Evolutionary conservation across 805 yeast species (phyloP).

Genomic region (Ogataea henricii): DNA sequence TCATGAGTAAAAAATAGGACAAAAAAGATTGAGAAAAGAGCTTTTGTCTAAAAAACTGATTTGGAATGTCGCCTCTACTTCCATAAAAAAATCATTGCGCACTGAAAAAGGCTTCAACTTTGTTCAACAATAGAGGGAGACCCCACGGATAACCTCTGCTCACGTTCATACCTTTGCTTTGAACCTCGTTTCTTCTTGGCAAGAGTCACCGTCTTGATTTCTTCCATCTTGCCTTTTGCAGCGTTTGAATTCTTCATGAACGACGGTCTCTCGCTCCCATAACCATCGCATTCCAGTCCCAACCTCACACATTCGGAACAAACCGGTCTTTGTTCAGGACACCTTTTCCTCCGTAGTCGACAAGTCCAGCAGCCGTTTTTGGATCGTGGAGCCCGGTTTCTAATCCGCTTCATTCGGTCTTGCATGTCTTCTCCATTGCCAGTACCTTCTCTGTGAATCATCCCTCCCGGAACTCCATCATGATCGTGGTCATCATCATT

Average conservation of each 20-base stretch:
- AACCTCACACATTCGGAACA: conserved; percentile 62
- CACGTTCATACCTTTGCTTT: conserved; percentile 24
- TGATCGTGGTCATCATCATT: conserved; percentile 9
- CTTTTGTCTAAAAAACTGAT: no score
- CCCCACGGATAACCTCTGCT: conserved; percentile 17
- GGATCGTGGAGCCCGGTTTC: conserved; percentile 24
- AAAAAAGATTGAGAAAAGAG: no score
- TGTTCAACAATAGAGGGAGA: conserved; percentile 14
- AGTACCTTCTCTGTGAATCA: conserved; percentile 2
- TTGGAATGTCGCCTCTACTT: no score
- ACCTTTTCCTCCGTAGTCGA: conserved; percentile 68
- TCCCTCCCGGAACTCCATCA: conserved; percentile 9
- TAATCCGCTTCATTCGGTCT: conserved; percentile 19
- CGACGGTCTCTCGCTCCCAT: conserved; percentile 49
- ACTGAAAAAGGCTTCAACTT: background rate
- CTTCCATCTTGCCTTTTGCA: conserved; percentile 49
- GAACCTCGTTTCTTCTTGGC: conserved; percentile 41
- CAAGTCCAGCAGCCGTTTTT: conserved; percentile 78
- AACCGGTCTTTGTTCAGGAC: conserved; percentile 63
- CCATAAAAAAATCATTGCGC: no score
- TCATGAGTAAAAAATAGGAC: no score
- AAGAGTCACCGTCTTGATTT: conserved; percentile 45
- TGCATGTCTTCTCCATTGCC: conserved; percentile 15
- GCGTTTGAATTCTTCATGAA: conserved; percentile 49
- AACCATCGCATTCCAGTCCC: conserved; percentile 60